Conservation (phyloP, 1,284 basidiomycete genomes). For the Rhodotorula mucilaginosa region DNA sequence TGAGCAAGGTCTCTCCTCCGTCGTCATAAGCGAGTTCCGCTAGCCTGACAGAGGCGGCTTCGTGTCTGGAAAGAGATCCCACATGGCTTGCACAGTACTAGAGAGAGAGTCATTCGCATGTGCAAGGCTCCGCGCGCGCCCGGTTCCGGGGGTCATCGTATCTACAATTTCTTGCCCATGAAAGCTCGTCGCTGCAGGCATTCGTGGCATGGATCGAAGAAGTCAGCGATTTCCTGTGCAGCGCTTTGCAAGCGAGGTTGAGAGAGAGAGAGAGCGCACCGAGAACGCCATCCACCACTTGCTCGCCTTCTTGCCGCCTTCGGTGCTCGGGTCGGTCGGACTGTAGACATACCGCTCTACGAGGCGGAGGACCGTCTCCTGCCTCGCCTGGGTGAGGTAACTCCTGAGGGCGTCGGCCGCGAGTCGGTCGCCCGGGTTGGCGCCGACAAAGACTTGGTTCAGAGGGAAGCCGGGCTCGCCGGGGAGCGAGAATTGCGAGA, state of each 20-base stretch:
- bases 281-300: conserved; percentile 99
- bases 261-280: not conserved
- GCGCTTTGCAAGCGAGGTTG: too few relatives aligned
- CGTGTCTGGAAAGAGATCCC: too few relatives aligned
- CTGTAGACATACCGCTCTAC: conserved; percentile 74
- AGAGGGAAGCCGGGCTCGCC: conserved; percentile 94
- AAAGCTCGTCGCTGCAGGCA: conserved; percentile 55
- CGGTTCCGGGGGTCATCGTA: not conserved
- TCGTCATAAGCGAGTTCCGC: too few relatives aligned
- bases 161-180: conserved; percentile 67
- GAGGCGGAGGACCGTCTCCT: conserved; percentile 82
- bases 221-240: too few relatives aligned
- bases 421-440: conserved; percentile 60
- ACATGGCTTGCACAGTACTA: too few relatives aligned
- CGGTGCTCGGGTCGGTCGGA: conserved; percentile 50
- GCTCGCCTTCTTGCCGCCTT: conserved; percentile 83
- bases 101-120: too few relatives aligned
- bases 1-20: too few relatives aligned
- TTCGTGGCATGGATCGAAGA: too few relatives aligned
- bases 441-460: conserved; percentile 85
- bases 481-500: conserved; percentile 89
- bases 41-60: too few relatives aligned
- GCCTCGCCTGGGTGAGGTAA: conserved; percentile 88
- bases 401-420: conserved; percentile 84
- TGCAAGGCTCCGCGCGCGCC: too few relatives aligned